Evolutionary conservation across 768 basidiomycete genomes (phyloP).

Genomic region (Rhizopogon salebrosus): DNA sequence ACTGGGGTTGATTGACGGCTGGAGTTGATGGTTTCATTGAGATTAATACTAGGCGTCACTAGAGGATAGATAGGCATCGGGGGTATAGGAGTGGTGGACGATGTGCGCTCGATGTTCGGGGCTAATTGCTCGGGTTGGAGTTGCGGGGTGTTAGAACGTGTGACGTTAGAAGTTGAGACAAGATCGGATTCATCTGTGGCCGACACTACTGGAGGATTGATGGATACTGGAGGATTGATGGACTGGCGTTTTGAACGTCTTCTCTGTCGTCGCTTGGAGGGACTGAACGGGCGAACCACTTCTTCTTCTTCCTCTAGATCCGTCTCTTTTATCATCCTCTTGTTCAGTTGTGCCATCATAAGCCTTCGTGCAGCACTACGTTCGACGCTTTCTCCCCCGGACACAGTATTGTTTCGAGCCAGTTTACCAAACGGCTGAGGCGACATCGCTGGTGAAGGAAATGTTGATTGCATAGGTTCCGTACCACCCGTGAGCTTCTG

Average conservation of each 20-base stretch:
- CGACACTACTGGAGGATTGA: constrained; percentile 33
- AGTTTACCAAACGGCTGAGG: constrained; percentile 43
- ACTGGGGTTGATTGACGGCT: constrained; percentile 31
- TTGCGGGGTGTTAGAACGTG: constrained; percentile 50
- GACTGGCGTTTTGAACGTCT: constrained; percentile 46
- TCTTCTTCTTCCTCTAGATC: constrained; percentile 51
- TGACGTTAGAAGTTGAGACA: constrained; percentile 44
- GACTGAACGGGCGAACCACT: constrained; percentile 32
- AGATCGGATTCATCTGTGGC: constrained; percentile 43
- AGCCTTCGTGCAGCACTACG: constrained; percentile 66
- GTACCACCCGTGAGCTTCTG: constrained; percentile 75
- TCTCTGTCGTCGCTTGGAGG: constrained; percentile 46
- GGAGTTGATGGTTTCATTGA: constrained; percentile 23
- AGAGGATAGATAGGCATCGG: constrained; percentile 25
- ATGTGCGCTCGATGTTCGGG: constrained; percentile 21
- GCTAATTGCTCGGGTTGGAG: constrained; percentile 23
- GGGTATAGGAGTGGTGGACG: constrained; percentile 25
- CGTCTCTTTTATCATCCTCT: constrained; percentile 46
- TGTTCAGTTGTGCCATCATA: constrained; percentile 60
- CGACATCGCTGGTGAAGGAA: constrained; percentile 47
- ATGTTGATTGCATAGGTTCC: constrained; percentile 37
- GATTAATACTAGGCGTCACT: constrained; percentile 21
- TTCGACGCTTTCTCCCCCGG: constrained; percentile 54
- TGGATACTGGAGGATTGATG: constrained; percentile 32
- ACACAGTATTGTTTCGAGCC: constrained; percentile 73